Conservation (phyloP, 1,284 basidiomycete species). For the Ceratobasidium papillatum region DNA sequence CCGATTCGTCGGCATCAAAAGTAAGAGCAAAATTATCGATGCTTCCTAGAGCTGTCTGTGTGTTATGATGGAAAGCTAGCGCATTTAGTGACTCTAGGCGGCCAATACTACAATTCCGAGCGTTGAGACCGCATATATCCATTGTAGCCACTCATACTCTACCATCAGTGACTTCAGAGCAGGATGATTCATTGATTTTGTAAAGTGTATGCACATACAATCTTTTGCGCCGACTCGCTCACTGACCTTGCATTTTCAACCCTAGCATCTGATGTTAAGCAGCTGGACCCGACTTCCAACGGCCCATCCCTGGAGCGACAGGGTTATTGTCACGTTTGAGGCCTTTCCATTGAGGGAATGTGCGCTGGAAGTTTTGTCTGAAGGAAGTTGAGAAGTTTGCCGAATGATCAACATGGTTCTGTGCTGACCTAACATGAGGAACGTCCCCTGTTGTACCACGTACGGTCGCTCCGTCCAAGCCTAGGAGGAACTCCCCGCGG, state of each 20-base stretch:
- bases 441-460: constrained; percentile 17
- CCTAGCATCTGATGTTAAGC: neutral
- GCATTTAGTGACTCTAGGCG: too few relatives aligned
- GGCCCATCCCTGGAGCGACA: constrained; percentile 14
- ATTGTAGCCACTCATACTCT: too few relatives aligned
- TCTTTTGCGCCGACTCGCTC: neutral
- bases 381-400: neutral
- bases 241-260: neutral
- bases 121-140: too few relatives aligned
- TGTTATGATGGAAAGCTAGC: too few relatives aligned
- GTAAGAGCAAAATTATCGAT: too few relatives aligned
- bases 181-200: neutral
- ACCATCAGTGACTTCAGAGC: too few relatives aligned
- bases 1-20: too few relatives aligned
- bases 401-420: neutral
- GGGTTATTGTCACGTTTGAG: neutral
- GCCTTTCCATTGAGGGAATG: constrained; percentile 27
- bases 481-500: constrained; percentile 32
- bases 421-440: constrained; percentile 8
- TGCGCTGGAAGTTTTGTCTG: constrained; percentile 35
- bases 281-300: constrained; percentile 36
- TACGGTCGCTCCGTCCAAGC: constrained; percentile 24
- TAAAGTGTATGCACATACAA: neutral
- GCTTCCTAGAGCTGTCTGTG: too few relatives aligned
- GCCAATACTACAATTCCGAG: too few relatives aligned